Percentiles rank a stretch among this genome's conserved stretches.
These are phyloP conservation scores for Penicillium sp. DNA, from an alignment of 2,329 filamentous ascomycete genomes.

Conservation along the genomic window DNA sequence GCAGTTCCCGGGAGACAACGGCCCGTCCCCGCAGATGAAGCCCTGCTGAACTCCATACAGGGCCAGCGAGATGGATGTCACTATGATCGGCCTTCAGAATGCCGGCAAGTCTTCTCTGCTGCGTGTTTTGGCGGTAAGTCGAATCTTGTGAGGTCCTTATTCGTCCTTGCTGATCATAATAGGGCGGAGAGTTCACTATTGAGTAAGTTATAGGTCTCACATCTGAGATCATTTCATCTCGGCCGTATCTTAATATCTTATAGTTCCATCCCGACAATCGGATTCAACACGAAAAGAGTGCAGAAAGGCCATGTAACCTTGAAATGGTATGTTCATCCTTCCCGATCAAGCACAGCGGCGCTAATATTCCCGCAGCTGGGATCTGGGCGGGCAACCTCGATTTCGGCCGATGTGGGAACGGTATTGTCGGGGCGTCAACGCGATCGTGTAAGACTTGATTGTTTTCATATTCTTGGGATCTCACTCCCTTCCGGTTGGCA, in stretches of 20 bases:
- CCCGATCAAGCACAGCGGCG: neutral
- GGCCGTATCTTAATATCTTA: constrained; percentile 8
- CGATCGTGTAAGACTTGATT: constrained; percentile 68
- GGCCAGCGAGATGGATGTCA: constrained; percentile 99
- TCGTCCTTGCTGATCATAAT: constrained; percentile 6
- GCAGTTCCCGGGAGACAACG: constrained; percentile 30
- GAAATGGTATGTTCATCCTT: constrained; percentile 65
- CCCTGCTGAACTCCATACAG: constrained; percentile 49
- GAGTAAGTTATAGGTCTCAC: constrained; percentile 66
- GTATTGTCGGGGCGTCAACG: constrained; percentile 95
- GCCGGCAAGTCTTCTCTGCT: constrained; percentile 95
- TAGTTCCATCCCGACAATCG: constrained; percentile 96
- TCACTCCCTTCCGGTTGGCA: neutral
- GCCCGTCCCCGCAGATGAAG: constrained; percentile 35
- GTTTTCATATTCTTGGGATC: neutral
- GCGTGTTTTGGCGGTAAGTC: constrained; percentile 86
- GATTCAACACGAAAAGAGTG: constrained; percentile 98
- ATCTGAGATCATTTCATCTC: neutral
- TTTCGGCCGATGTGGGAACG: constrained; percentile 99
- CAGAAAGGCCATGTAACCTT: constrained; percentile 97
- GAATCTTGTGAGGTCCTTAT: neutral
- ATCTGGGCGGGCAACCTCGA: constrained; percentile 91
- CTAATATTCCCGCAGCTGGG: constrained; percentile 62
- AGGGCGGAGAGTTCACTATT: constrained; percentile 98
- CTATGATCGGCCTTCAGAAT: constrained; percentile 97